These are phyloP conservation scores for Austroboletus novae-zelandiae DNA, from an alignment of 1,284 basidiomycete species.

Conservation along the genomic window DNA sequence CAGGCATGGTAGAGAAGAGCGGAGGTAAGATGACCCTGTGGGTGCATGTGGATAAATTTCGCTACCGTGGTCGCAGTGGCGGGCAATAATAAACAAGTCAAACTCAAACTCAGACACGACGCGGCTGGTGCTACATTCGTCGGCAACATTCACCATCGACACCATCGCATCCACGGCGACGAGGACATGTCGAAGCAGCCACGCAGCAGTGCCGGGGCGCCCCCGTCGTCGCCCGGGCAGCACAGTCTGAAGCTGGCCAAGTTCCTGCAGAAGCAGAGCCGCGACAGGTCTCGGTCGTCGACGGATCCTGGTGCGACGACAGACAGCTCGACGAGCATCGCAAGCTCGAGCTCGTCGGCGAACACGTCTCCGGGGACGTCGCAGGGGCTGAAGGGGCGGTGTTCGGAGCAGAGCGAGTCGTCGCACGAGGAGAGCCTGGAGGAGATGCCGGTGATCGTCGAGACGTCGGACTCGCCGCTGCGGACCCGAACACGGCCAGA, in stretches of 20 bases:
- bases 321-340: slow-evolving; percentile 41
- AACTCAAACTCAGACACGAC: slow-evolving; percentile 22
- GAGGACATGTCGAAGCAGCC: slow-evolving; percentile 39
- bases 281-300: slow-evolving; percentile 60
- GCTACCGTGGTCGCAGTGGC: slow-evolving; percentile 12
- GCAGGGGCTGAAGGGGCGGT: slow-evolving; percentile 20
- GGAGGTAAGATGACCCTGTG: too few relatives aligned
- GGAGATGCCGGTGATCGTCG: slow-evolving; percentile 52
- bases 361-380: slow-evolving; percentile 24
- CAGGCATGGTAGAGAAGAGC: neutral
- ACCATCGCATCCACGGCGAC: neutral
- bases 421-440: slow-evolving; percentile 31
- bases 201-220: slow-evolving; percentile 34
- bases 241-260: slow-evolving; percentile 57
- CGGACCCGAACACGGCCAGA: slow-evolving; percentile 45
- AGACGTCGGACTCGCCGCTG: slow-evolving; percentile 40
- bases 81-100: slow-evolving; percentile 25
- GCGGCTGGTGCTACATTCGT: slow-evolving; percentile 11
- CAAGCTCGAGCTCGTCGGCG: slow-evolving; percentile 40
- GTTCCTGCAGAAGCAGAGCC: slow-evolving; percentile 60
- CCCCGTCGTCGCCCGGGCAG: slow-evolving; percentile 35
- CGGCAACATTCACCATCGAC: slow-evolving; percentile 9
- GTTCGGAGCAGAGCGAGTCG: slow-evolving; percentile 17
- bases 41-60: slow-evolving; percentile 13
- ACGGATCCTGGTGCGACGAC: slow-evolving; percentile 41